These are phyloP conservation scores for Scolecobasidium constrictum DNA, from an alignment of 2,329 filamentous ascomycete species.

Conservation along the genomic window DNA sequence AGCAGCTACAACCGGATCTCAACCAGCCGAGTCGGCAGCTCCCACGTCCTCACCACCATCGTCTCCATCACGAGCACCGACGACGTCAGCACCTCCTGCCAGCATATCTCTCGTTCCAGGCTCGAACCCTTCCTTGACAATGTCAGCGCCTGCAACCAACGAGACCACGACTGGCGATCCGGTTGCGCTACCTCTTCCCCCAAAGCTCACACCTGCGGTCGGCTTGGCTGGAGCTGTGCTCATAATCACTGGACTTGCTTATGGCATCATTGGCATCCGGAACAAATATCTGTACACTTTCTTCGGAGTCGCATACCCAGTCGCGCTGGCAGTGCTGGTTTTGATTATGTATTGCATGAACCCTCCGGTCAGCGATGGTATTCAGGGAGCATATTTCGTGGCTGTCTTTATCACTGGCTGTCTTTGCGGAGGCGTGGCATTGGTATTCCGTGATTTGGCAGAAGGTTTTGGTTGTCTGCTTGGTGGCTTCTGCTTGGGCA, in stretches of 20 bases:
- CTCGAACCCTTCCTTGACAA: background rate
- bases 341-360: constrained; percentile 85
- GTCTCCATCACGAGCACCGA: too few relatives aligned
- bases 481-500: constrained; percentile 73
- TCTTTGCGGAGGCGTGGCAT: constrained; percentile 60
- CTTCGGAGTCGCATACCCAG: constrained; percentile 4
- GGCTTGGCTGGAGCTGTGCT: constrained; percentile 70
- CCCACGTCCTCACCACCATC: too few relatives aligned
- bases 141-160: background rate
- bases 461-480: constrained; percentile 79
- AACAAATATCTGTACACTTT: constrained; percentile 45
- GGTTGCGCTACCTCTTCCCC: constrained; percentile 54
- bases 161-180: constrained; percentile 2
- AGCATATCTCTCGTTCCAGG: background rate
- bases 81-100: background rate
- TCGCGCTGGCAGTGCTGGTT: constrained; percentile 30
- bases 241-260: constrained; percentile 57
- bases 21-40: too few relatives aligned
- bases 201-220: constrained; percentile 68
- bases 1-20: too few relatives aligned
- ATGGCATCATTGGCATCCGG: constrained; percentile 72
- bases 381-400: constrained; percentile 81
- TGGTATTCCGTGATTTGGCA: constrained; percentile 75
- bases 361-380: constrained; percentile 58
- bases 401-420: constrained; percentile 63